These are phyloP conservation scores for Boletellus emodensis DNA, from an alignment of 768 basidiomycete species.

Conservation along the genomic window DNA sequence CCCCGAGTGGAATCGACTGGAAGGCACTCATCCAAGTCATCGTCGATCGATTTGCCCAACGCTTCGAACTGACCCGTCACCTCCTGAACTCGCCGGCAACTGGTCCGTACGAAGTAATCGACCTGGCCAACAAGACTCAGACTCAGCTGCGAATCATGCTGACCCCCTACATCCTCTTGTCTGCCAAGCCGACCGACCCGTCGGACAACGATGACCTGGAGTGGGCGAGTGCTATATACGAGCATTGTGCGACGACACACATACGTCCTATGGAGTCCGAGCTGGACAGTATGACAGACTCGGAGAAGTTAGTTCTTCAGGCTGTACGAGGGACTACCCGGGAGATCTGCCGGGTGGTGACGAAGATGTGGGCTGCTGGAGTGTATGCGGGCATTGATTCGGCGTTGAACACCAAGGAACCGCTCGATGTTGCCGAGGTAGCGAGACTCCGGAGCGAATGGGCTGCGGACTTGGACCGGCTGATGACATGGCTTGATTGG, in stretches of 20 bases:
- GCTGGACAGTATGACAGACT: background rate
- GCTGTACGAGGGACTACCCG: background rate
- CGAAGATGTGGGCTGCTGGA: background rate
- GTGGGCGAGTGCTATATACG: background rate
- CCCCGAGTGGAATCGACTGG: too few species aligned
- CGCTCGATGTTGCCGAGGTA: background rate
- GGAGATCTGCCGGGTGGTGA: background rate
- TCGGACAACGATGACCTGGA: background rate
- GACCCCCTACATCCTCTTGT: background rate
- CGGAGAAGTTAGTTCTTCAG: background rate
- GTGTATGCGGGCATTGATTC: background rate
- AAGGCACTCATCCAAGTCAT: too few species aligned
- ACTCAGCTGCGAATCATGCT: background rate
- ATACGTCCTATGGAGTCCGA: background rate
- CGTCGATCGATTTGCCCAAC: background rate
- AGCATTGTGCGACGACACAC: background rate
- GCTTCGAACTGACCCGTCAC: background rate
- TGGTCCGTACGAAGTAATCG: background rate
- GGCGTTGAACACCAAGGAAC: background rate
- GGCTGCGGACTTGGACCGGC: background rate
- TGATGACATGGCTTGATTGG: constrained; percentile 1
- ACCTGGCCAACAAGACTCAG: background rate
- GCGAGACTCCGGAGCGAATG: background rate
- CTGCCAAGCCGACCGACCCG: background rate
- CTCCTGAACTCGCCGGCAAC: background rate